These are phyloP conservation scores for Carex kokanica DNA, from an alignment of 176 grass and related monocot genomes.

Conservation along the genomic window DNA sequence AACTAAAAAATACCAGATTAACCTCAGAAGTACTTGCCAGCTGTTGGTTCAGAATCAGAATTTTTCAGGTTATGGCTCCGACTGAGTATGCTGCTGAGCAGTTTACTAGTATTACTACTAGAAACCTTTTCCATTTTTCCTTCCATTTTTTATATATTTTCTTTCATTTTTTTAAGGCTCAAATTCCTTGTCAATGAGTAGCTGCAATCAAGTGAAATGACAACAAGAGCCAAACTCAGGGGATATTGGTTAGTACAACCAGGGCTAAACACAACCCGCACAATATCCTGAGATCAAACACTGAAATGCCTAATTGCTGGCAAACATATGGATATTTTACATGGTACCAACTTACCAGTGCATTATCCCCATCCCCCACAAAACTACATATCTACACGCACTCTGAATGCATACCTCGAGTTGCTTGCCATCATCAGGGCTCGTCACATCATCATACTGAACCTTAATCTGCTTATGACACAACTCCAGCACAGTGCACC, in stretches of 20 bases:
- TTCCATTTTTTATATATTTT: neutral
- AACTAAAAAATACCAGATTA: neutral
- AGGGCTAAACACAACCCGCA: neutral
- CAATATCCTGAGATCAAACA: neutral
- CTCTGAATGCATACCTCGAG: conserved; percentile 60
- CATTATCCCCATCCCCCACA: neutral
- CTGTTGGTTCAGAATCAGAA: neutral
- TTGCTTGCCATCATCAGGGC: conserved; percentile 71
- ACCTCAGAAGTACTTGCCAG: neutral
- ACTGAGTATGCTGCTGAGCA: neutral
- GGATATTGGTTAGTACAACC: neutral
- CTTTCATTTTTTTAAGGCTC: neutral
- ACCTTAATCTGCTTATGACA: conserved; percentile 84
- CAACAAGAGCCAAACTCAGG: neutral
- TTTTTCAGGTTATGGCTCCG: neutral
- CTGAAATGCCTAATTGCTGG: neutral
- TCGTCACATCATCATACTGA: conserved; percentile 79
- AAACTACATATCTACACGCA: neutral
- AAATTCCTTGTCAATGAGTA: neutral
- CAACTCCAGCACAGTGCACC: conserved; percentile 70
- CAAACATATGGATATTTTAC: neutral
- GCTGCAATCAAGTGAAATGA: neutral
- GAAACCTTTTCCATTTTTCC: neutral
- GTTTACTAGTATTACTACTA: neutral
- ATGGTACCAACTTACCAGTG: neutral